These are phyloP conservation scores for Colletotrichum siamense DNA, from an alignment of 2,329 filamentous ascomycete species.

Conservation along the genomic window DNA sequence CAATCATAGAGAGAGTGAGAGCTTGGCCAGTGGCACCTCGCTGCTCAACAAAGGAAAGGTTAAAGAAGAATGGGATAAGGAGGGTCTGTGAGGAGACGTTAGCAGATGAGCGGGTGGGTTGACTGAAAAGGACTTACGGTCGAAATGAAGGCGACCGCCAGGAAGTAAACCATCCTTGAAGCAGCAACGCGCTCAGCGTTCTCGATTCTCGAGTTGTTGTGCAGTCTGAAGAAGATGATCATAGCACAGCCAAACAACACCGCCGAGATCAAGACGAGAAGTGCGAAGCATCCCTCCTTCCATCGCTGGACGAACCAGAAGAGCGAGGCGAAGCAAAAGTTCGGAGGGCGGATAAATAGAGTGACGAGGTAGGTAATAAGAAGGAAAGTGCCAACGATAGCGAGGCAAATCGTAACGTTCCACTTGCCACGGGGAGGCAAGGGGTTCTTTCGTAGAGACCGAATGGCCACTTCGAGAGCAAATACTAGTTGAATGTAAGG, in stretches of 20 bases:
- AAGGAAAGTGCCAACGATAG: constrained; percentile 53
- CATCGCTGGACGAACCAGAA: constrained; percentile 72
- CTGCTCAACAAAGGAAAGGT: constrained; percentile 51
- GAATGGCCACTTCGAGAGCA: constrained; percentile 63
- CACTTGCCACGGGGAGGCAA: constrained; percentile 66
- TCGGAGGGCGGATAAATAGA: constrained; percentile 56
- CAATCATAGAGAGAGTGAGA: constrained; percentile 63
- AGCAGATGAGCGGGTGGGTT: constrained; percentile 23
- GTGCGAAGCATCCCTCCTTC: constrained; percentile 59
- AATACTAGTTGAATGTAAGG: constrained; percentile 72
- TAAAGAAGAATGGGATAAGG: constrained; percentile 69
- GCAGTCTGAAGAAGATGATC: constrained; percentile 63
- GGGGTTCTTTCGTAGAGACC: constrained; percentile 58
- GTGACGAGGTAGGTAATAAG: constrained; percentile 65
- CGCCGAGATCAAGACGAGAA: constrained; percentile 57
- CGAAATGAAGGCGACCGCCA: constrained; percentile 60
- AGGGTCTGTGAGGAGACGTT: constrained; percentile 49
- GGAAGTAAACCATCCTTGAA: constrained; percentile 74
- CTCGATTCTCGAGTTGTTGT: constrained; percentile 59
- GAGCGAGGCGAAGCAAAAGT: constrained; percentile 70
- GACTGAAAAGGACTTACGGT: constrained; percentile 50
- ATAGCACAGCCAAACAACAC: constrained; percentile 56
- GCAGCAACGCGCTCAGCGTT: constrained; percentile 66
- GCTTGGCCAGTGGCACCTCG: constrained; percentile 41
- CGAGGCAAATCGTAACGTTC: constrained; percentile 63